Evolutionary conservation across 83 land plant species (phyloP).

Genomic region (Thuja plicata): DNA sequence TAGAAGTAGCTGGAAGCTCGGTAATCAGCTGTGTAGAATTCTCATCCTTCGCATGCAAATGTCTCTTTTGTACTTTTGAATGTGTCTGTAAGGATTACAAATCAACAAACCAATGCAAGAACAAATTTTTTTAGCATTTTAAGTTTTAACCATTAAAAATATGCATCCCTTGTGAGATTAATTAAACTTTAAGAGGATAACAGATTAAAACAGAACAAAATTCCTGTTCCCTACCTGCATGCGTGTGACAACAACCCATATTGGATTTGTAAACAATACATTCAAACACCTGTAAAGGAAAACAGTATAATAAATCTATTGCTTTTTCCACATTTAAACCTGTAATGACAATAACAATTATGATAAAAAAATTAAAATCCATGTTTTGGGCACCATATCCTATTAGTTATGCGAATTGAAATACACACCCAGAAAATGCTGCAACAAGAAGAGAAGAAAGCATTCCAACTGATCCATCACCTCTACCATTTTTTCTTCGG

Average conservation of each 20-base stretch:
- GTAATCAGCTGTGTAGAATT: not conserved
- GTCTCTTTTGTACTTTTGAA: constrained; percentile 33
- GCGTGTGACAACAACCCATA: constrained; percentile 93
- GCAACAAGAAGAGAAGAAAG: constrained; percentile 80
- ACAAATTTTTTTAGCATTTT: not conserved
- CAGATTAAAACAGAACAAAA: not conserved
- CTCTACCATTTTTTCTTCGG: constrained; percentile 53
- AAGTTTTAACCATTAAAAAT: not conserved
- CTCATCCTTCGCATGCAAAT: constrained; percentile 1
- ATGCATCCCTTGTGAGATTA: not conserved
- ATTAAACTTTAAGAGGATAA: not conserved
- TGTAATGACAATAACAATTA: not conserved
- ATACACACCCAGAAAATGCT: constrained; percentile 78
- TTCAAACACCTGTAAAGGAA: constrained; percentile 71
- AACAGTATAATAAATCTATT: not conserved
- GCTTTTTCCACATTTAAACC: not conserved
- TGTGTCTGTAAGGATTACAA: constrained; percentile 45
- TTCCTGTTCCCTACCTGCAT: constrained; percentile 64
- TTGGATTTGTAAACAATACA: constrained; percentile 90
- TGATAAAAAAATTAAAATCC: not conserved
- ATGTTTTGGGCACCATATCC: not conserved
- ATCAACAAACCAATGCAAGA: not conserved
- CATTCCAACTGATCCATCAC: constrained; percentile 96
- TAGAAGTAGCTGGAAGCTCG: not conserved
- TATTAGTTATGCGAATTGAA: not conserved